A percentile compares a stretch with the other conserved stretches of the same genome.
These are phyloP conservation scores for Omphalea diandra DNA, from an alignment of 441 rosid genomes.

Conservation along the genomic window DNA sequence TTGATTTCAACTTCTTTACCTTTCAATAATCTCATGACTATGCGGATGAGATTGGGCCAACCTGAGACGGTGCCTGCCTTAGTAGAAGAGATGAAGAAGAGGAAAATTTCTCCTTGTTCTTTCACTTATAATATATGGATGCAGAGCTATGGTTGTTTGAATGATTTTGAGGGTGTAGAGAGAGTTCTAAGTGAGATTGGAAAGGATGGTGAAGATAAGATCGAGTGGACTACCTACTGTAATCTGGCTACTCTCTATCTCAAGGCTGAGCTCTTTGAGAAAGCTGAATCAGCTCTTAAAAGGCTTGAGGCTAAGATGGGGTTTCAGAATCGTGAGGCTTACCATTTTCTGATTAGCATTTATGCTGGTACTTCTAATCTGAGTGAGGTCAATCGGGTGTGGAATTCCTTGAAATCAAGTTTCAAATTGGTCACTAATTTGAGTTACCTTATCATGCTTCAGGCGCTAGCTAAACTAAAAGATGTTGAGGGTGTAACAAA, in stretches of 20 bases:
- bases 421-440: conserved; percentile 39
- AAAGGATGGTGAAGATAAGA: conserved; percentile 26
- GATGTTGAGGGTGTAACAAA: conserved; percentile 49
- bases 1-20: conserved; percentile 38
- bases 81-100: conserved; percentile 52
- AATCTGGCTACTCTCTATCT: conserved; percentile 60
- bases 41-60: conserved; percentile 54
- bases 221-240: conserved; percentile 50
- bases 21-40: conserved; percentile 53
- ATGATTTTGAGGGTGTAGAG: conserved; percentile 61
- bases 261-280: conserved; percentile 57
- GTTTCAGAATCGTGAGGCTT: conserved; percentile 48
- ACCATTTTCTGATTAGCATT: conserved; percentile 67
- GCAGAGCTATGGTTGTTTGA: conserved; percentile 51
- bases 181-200: conserved; percentile 48
- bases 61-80: conserved; percentile 58
- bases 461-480: conserved; percentile 53
- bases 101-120: conserved; percentile 30
- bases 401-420: conserved; percentile 50
- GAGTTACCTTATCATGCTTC: conserved; percentile 59
- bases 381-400: conserved; percentile 56
- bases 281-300: conserved; percentile 62
- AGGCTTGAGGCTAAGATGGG: conserved; percentile 50
- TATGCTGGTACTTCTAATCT: conserved; percentile 53
- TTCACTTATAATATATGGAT: conserved; percentile 51